A percentile compares a stretch with the other conserved stretches of the same genome.
phyloP scores from a whole-genome alignment of 2,329 filamentous ascomycete species.

The Didymellaceae sp. region DNA sequence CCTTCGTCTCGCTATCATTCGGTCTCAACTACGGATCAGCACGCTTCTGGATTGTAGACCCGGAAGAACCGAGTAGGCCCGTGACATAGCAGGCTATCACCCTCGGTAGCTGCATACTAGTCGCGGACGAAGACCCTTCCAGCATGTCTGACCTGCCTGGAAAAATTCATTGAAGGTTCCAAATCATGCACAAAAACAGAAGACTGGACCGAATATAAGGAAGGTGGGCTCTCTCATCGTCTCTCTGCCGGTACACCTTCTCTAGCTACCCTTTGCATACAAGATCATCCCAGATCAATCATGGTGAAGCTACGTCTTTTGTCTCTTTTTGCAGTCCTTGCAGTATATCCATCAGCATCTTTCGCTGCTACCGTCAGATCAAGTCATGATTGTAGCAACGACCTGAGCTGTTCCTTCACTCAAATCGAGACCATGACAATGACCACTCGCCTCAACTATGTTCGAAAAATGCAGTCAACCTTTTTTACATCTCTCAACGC shows the following conservation, averaged over 20 bases:
- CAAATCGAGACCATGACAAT: slow-evolving; percentile 1
- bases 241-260: background rate
- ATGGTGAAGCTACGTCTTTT: background rate
- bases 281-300: background rate
- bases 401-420: slow-evolving; percentile 2
- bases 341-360: background rate
- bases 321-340: background rate
- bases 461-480: background rate
- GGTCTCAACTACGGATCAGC: background rate
- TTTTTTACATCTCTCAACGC: background rate
- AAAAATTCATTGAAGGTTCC: background rate
- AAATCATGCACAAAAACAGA: background rate
- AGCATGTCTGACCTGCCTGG: background rate
- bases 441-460: slow-evolving; percentile 1
- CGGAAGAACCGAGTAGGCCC: background rate
- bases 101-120: background rate
- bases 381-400: background rate
- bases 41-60: background rate
- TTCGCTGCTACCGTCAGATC: background rate
- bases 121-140: background rate
- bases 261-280: background rate
- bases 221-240: background rate
- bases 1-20: background rate
- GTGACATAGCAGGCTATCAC: background rate
- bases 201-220: background rate